Percentiles rank a stretch among this genome's conserved stretches.
These are phyloP conservation scores for Geotrichum restrictum DNA, from an alignment of 1,139 yeast species.

Conservation along the genomic window DNA sequence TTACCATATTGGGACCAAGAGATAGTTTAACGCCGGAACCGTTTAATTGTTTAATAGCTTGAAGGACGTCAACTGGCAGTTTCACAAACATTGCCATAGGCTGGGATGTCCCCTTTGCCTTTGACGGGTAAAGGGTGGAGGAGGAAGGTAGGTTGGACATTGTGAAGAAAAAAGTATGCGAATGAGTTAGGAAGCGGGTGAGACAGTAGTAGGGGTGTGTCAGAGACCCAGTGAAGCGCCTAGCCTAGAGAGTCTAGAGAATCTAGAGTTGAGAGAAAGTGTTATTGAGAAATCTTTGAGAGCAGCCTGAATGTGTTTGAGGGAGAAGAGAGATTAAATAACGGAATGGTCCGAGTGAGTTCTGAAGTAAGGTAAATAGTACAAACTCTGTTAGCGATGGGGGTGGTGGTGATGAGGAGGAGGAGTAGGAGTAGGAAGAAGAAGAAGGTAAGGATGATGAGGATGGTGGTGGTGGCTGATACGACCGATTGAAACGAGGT, in stretches of 20 bases:
- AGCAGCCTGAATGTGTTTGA: background rate
- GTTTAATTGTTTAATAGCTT: conserved; percentile 13
- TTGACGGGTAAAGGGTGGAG: conserved; percentile 5
- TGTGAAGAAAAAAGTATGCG: background rate
- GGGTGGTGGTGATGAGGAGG: background rate
- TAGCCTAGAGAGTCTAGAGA: background rate
- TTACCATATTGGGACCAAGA: conserved; percentile 13
- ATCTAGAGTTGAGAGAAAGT: background rate
- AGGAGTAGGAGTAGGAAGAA: too few species aligned
- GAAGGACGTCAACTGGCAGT: conserved; percentile 30
- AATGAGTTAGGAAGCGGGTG: background rate
- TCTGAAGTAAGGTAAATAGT: background rate
- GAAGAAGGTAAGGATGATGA: too few species aligned
- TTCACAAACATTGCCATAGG: conserved; percentile 33
- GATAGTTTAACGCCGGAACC: conserved; percentile 13
- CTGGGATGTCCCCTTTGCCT: background rate
- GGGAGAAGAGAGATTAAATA: background rate
- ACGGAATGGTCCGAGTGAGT: background rate
- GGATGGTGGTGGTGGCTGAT: too few species aligned
- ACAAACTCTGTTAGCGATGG: background rate
- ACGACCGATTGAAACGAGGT: too few species aligned
- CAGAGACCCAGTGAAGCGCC: background rate
- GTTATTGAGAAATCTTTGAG: background rate
- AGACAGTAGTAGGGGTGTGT: background rate
- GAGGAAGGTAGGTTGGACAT: conserved; percentile 1